phyloP scores from a whole-genome alignment of 108 stramenopile genomes.

The Cyclotella cryptica region DNA sequence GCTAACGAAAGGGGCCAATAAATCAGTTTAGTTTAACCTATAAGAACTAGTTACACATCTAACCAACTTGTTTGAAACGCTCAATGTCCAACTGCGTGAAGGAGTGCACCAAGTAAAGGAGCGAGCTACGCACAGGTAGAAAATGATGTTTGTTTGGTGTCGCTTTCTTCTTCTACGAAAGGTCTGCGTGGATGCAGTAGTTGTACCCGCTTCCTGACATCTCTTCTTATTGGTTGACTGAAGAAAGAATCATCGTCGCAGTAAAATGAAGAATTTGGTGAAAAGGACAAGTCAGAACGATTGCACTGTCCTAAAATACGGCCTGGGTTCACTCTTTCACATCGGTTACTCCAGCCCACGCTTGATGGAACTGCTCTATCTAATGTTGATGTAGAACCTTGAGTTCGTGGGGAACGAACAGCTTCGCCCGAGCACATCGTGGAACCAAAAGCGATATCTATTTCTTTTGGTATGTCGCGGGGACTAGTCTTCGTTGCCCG shows the following conservation, averaged over 20 bases:
- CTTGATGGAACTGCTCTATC: not conserved
- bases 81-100: too few relatives aligned
- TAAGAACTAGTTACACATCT: too few relatives aligned
- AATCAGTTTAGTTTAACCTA: too few relatives aligned
- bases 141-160: not conserved
- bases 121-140: too few relatives aligned
- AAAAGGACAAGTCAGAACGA: not conserved
- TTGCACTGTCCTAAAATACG: not conserved
- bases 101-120: too few relatives aligned
- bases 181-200: conserved; percentile 5
- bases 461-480: not conserved
- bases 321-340: too few relatives aligned
- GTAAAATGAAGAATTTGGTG: conserved; percentile 16
- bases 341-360: not conserved
- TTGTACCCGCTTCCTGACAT: not conserved
- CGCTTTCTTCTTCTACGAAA: not conserved
- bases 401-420: too few relatives aligned
- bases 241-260: not conserved
- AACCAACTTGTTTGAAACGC: not conserved
- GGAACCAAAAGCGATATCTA: not conserved
- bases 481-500: not conserved
- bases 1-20: too few relatives aligned
- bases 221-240: too few relatives aligned
- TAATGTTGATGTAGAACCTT: too few relatives aligned
- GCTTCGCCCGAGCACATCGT: too few relatives aligned